Evolutionary conservation across 2,329 filamentous ascomycete genomes (phyloP), one percentile per base, ranked within the genome.

Genomic region (Orbilia brochopaga): DNA sequence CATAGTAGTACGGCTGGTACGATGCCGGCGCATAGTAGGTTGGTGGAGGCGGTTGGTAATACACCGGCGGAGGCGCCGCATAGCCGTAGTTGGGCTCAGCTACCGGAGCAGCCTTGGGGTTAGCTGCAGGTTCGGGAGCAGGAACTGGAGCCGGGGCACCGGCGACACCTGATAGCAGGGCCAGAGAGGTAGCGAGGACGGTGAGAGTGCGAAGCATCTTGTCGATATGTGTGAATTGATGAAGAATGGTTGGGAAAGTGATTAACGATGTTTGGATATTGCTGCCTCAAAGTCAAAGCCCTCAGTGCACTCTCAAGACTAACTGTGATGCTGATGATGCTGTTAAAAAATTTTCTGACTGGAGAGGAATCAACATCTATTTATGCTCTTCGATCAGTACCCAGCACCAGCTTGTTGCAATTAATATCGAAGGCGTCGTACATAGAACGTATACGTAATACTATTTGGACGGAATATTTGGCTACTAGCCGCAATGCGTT

Each of bases 121-220:
- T 19, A n/a, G 50, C 50, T 7, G 15, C 60, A 44, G 57, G 40
- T 40, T 52, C 44, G 2, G 59, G 54, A n/a, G 52, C 54, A 8
- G 59, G 48, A 23, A 55, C 61, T 11, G 55, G 51, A 56, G 35
- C 54, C 1, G 66, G 66, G 40, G 51, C 40, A 42, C 55, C 55
- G 3, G 55, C 27, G 55, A 65, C 67, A 10, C 67, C 67, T 13
- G 67, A 72, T 11, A 72, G 40, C 19, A 63, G 55, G 44, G 37
- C 55, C 19, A 65, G 30, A 21, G 60, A 60, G 21, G 60, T 56
- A 11, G 60, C 55, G 32, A 72, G 56, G 40, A 72, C 23, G 5
- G 40, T 55, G 17, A 72, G 32, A 30, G 65, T 72, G 57, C 60
- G 67, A 61, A 72, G 30, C 60, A 72, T 72, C 15, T 27, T 65